phyloP scores from a whole-genome alignment of 352 stramenopile genomes.

The Phytophthora cactorum region DNA sequence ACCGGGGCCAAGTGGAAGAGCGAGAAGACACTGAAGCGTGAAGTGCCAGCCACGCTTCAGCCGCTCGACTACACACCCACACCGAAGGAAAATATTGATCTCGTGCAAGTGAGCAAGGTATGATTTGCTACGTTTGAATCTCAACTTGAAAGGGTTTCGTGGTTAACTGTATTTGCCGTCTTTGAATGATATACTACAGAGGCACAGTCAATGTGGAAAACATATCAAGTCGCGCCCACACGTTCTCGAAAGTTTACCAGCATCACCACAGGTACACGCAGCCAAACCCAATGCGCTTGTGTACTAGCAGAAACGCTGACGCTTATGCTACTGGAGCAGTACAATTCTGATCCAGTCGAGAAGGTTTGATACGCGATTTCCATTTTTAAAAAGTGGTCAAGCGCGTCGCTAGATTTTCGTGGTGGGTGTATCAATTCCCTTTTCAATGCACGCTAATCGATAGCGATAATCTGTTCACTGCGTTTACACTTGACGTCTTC shows the following conservation, averaged over 20 bases:
- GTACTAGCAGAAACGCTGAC: conserved; percentile 1
- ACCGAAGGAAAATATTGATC: conserved; percentile 59
- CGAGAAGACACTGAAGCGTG: conserved; percentile 50
- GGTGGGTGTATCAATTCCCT: too few species aligned
- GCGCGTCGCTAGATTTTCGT: too few species aligned
- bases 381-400: too few species aligned
- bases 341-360: not conserved
- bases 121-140: too few species aligned
- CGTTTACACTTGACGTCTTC: conserved; percentile 33
- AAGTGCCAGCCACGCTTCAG: conserved; percentile 56
- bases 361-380: not conserved
- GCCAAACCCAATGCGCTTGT: conserved; percentile 11
- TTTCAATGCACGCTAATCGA: too few species aligned
- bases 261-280: conserved; percentile 40
- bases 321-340: not conserved
- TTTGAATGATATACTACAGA: conserved; percentile 21
- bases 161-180: not conserved
- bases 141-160: too few species aligned
- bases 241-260: conserved; percentile 62
- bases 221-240: conserved; percentile 57
- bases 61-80: conserved; percentile 73
- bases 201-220: conserved; percentile 53
- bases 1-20: conserved; percentile 46
- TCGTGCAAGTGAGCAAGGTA: conserved; percentile 67
- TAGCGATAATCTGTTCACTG: not conserved